Conservation (phyloP, 331 rosid species). For the Telfairia occidentalis region DNA sequence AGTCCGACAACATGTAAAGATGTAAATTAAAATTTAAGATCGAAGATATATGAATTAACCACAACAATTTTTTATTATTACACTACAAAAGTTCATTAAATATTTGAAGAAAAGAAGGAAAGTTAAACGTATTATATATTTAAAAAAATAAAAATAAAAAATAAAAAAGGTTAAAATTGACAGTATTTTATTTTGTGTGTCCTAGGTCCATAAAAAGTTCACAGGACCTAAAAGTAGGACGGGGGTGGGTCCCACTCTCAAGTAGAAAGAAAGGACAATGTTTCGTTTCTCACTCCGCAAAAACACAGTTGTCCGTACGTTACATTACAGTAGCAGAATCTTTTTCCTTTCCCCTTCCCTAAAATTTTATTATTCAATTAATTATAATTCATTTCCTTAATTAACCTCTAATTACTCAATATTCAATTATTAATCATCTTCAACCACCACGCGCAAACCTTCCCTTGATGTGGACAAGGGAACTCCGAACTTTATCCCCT, state of each 20-base stretch:
- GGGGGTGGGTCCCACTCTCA: background rate
- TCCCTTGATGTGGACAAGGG: background rate
- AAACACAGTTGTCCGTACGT: background rate
- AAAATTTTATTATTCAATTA: background rate
- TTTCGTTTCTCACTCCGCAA: background rate
- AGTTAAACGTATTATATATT: too few species aligned
- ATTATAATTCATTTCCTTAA: background rate
- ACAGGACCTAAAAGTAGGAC: background rate
- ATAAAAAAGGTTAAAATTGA: background rate
- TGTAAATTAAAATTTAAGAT: too few species aligned
- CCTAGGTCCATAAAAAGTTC: background rate
- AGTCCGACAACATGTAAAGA: too few species aligned
- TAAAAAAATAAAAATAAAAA: too few species aligned
- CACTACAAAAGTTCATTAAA: background rate
- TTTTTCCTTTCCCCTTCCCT: background rate
- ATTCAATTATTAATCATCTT: background rate
- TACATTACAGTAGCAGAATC: background rate
- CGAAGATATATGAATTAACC: too few species aligned
- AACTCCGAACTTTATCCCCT: background rate
- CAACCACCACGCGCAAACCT: background rate
- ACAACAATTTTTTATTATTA: too few species aligned
- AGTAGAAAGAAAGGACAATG: background rate
- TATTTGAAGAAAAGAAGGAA: background rate
- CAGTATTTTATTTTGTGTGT: background rate
- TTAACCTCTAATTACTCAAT: background rate